A percentile compares a stretch with the other conserved stretches of the same genome.
Conservation (phyloP, 2,329 filamentous ascomycete genomes). For the Arthrobotrys conoides region DNA sequence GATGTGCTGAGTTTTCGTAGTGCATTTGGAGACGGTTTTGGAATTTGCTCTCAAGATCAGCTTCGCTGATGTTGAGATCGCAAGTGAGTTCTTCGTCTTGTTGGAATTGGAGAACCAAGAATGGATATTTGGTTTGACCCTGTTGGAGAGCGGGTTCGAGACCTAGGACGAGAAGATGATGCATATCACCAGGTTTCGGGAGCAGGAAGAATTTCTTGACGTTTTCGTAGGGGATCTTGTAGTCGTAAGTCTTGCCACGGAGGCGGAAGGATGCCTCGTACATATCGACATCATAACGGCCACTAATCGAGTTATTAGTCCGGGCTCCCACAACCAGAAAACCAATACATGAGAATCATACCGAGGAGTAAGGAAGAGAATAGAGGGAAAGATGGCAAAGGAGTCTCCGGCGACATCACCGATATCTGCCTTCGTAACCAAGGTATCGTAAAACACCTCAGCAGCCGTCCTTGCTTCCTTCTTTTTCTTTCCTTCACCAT, state of each 20-base stretch:
- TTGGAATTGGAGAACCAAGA: slow-evolving; percentile 99
- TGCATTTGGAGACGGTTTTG: slow-evolving; percentile 88
- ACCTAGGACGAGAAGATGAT: slow-evolving; percentile 93
- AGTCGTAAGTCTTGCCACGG: slow-evolving; percentile 99
- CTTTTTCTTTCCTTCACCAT: slow-evolving; percentile 75
- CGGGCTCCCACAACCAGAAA: slow-evolving; percentile 17
- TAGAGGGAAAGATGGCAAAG: slow-evolving; percentile 95
- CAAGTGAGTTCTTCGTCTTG: slow-evolving; percentile 96
- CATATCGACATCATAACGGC: slow-evolving; percentile 99
- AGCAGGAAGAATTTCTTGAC: slow-evolving; percentile 99
- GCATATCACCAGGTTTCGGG: slow-evolving; percentile 97
- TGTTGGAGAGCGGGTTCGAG: slow-evolving; percentile 95
- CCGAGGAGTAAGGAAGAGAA: slow-evolving; percentile 96
- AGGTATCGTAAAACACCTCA: slow-evolving; percentile 95
- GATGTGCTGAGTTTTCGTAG: slow-evolving; percentile 93
- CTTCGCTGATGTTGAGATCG: slow-evolving; percentile 95
- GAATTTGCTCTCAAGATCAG: slow-evolving; percentile 86
- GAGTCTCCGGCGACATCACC: slow-evolving; percentile 99
- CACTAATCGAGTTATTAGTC: slow-evolving; percentile 73
- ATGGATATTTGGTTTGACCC: slow-evolving; percentile 97
- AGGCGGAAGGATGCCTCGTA: slow-evolving; percentile 98
- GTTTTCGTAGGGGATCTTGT: slow-evolving; percentile 98
- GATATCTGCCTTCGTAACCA: slow-evolving; percentile 99
- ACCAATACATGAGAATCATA: slow-evolving; percentile 67
- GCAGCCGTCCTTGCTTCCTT: slow-evolving; percentile 92